phyloP scores from a whole-genome alignment of 345 rosid species.

The Citrus glauca region DNA sequence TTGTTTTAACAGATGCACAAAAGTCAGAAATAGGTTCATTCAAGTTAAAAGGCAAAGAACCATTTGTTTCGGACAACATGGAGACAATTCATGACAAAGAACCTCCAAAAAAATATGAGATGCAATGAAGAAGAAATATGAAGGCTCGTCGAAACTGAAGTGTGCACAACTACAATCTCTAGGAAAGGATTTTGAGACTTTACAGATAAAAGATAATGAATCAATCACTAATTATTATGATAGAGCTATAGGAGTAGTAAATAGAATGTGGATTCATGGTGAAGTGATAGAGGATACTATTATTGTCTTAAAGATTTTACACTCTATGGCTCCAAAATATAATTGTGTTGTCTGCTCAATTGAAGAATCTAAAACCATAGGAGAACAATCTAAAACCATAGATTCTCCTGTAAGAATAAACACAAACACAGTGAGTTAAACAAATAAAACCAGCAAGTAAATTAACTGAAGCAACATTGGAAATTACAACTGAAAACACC shows the following conservation, averaged over 20 bases:
- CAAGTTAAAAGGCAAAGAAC: constrained; percentile 2
- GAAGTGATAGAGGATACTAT: not conserved
- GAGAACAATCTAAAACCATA: not conserved
- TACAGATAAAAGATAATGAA: not conserved
- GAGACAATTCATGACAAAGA: too few species aligned
- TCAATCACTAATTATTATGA: not conserved
- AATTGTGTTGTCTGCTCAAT: not conserved
- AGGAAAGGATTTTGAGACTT: not conserved
- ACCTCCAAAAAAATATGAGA: too few species aligned
- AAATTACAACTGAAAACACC: too few species aligned
- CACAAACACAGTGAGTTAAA: too few species aligned
- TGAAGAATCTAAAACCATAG: not conserved
- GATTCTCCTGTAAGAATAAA: not conserved
- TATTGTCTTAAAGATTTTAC: not conserved
- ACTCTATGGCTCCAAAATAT: not conserved
- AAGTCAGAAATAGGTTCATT: not conserved
- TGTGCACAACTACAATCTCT: too few species aligned
- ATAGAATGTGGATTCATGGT: not conserved
- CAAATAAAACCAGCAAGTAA: too few species aligned
- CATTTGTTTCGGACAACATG: not conserved
- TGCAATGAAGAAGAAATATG: too few species aligned
- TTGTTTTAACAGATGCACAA: not conserved
- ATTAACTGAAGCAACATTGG: too few species aligned
- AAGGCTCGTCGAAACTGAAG: too few species aligned
- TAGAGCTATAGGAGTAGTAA: not conserved